phyloP scores from a whole-genome alignment of 495 filamentous ascomycete genomes.

The Letharia columbiana region DNA sequence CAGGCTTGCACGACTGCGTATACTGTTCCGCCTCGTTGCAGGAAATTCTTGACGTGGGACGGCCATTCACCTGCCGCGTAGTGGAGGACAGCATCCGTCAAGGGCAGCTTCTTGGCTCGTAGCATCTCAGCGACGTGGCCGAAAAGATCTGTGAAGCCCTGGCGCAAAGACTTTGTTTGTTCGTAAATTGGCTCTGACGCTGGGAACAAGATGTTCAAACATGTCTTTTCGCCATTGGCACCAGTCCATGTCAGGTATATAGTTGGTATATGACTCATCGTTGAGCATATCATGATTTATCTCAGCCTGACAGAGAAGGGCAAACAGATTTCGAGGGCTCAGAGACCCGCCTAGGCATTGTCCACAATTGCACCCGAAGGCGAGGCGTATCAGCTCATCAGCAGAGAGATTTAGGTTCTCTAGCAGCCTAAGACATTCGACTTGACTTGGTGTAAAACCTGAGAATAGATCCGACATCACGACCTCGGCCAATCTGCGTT shows the following conservation, averaged over 20 bases:
- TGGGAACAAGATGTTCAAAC: neutral
- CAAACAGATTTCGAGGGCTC: constrained; percentile 24
- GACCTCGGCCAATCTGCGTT: constrained; percentile 5
- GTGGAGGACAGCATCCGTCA: neutral
- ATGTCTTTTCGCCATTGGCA: constrained; percentile 13
- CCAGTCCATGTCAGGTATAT: neutral
- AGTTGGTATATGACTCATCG: neutral
- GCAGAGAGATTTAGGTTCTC: neutral
- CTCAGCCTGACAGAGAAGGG: constrained; percentile 17
- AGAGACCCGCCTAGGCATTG: constrained; percentile 24
- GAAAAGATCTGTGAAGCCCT: neutral
- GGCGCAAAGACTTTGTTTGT: neutral
- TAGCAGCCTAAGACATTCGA: neutral
- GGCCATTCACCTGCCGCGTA: constrained; percentile 1
- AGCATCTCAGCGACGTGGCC: neutral
- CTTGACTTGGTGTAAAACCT: neutral
- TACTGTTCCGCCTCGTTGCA: constrained; percentile 20
- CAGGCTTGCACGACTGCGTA: constrained; percentile 14
- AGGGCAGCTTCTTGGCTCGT: neutral
- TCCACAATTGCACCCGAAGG: constrained; percentile 26
- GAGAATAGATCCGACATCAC: constrained; percentile 10
- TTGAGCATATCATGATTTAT: neutral
- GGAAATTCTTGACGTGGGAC: constrained; percentile 15
- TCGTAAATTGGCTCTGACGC: neutral
- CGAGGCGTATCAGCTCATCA: neutral